These are phyloP conservation scores for Suillus brevipes DNA, from an alignment of 768 basidiomycete species.

Conservation along the genomic window DNA sequence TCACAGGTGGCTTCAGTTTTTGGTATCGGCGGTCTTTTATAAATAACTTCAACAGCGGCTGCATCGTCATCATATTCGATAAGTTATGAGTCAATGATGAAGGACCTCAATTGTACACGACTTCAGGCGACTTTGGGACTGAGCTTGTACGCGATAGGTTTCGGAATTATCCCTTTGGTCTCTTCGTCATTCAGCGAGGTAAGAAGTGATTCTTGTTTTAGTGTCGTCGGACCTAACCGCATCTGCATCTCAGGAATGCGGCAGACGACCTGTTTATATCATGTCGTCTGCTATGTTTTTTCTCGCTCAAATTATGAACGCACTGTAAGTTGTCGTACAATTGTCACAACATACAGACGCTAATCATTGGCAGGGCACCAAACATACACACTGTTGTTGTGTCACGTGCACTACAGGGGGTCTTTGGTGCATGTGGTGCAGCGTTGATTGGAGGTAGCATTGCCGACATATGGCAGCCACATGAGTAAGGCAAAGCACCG, in stretches of 20 bases:
- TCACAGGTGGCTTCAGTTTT: slow-evolving; percentile 18
- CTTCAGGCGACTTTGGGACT: slow-evolving; percentile 49
- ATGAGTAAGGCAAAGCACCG: slow-evolving; percentile 45
- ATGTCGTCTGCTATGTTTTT: slow-evolving; percentile 50
- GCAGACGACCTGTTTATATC: slow-evolving; percentile 61
- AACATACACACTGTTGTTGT: slow-evolving; percentile 57
- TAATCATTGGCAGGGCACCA: slow-evolving; percentile 29
- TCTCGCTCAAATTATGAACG: slow-evolving; percentile 46
- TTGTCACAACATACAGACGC: neutral
- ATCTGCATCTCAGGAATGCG: slow-evolving; percentile 49
- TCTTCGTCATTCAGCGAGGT: slow-evolving; percentile 67
- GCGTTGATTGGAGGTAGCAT: slow-evolving; percentile 71
- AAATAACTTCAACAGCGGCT: slow-evolving; percentile 38
- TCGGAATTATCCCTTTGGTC: slow-evolving; percentile 59
- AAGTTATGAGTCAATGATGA: slow-evolving; percentile 55
- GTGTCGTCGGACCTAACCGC: neutral
- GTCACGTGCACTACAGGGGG: slow-evolving; percentile 60
- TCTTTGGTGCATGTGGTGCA: slow-evolving; percentile 61
- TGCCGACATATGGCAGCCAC: slow-evolving; percentile 66
- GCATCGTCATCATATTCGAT: slow-evolving; percentile 51
- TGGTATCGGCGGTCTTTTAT: neutral
- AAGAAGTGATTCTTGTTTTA: neutral
- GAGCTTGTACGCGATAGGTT: slow-evolving; percentile 57
- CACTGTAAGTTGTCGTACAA: slow-evolving; percentile 23
- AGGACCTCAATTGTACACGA: slow-evolving; percentile 41